These are phyloP conservation scores for Nicotiana sylvestris DNA, from an alignment of 257 asterid genomes.

Conservation along the genomic window DNA sequence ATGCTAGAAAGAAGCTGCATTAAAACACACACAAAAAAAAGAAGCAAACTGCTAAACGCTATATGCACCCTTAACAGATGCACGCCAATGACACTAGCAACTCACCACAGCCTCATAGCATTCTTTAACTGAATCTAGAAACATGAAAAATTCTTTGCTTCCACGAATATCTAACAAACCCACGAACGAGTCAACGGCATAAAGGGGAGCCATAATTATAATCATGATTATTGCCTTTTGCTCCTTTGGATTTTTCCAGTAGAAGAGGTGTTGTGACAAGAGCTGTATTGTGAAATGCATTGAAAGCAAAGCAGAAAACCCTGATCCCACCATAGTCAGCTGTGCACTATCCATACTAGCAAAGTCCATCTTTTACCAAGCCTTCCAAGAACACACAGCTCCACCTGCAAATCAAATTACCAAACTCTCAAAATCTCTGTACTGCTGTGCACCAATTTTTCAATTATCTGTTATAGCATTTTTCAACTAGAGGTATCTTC, in stretches of 20 bases:
- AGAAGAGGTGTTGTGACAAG: constrained; percentile 69
- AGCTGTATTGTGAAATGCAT: constrained; percentile 78
- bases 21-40: neutral
- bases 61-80: neutral
- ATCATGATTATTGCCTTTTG: constrained; percentile 70
- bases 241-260: constrained; percentile 87
- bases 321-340: constrained; percentile 59
- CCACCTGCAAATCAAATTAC: constrained; percentile 7
- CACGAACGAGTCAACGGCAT: constrained; percentile 62
- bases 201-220: constrained; percentile 73
- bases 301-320: constrained; percentile 52
- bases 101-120: constrained; percentile 86
- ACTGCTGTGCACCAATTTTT: neutral
- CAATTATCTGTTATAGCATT: neutral
- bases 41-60: neutral
- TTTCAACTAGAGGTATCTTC: neutral
- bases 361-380: constrained; percentile 42
- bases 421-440: neutral
- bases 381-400: neutral
- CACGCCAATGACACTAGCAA: neutral
- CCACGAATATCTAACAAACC: constrained; percentile 65
- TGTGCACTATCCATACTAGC: constrained; percentile 59
- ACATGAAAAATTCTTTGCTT: constrained; percentile 53
- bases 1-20: neutral
- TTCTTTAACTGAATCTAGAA: constrained; percentile 58